These are phyloP conservation scores for Torrubiellomyces zombiae DNA, from an alignment of 2,329 filamentous ascomycete genomes.

Conservation along the genomic window DNA sequence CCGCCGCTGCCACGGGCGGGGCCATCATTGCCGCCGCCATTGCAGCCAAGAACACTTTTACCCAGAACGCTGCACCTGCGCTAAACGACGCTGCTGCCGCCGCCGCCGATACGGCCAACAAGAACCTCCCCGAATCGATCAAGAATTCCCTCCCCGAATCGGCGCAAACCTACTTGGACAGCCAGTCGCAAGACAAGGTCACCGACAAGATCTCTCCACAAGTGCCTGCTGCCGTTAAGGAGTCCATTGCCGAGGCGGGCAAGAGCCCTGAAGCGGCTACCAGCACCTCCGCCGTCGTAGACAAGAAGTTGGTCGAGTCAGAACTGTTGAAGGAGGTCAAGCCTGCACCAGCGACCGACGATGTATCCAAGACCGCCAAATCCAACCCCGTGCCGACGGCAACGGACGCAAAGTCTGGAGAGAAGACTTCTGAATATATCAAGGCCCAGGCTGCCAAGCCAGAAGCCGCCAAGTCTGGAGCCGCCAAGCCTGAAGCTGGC, in stretches of 20 bases:
- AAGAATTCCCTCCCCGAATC: constrained; percentile 33
- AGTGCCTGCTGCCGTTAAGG: constrained; percentile 38
- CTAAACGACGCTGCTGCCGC: constrained; percentile 16
- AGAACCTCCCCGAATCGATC: constrained; percentile 35
- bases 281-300: constrained; percentile 49
- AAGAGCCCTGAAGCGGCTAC: constrained; percentile 54
- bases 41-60: constrained; percentile 21
- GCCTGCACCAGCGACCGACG: constrained; percentile 17
- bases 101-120: constrained; percentile 23
- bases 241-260: constrained; percentile 40
- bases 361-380: constrained; percentile 8
- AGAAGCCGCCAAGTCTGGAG: constrained; percentile 5
- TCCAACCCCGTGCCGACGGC: too few relatives aligned
- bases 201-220: constrained; percentile 29
- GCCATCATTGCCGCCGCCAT: constrained; percentile 20
- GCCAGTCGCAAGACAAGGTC: constrained; percentile 23
- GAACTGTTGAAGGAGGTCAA: constrained; percentile 54
- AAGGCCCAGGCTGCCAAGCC: constrained; percentile 6
- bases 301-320: constrained; percentile 59
- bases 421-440: constrained; percentile 4
- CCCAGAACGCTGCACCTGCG: constrained; percentile 13
- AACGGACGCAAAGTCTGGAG: too few relatives aligned
- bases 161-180: constrained; percentile 29
- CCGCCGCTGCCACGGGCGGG: constrained; percentile 17
- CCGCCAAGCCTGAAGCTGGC: constrained; percentile 1